Evolutionary conservation across 805 yeast genomes (phyloP).

Genomic region (Kurtzmaniella fragi): DNA sequence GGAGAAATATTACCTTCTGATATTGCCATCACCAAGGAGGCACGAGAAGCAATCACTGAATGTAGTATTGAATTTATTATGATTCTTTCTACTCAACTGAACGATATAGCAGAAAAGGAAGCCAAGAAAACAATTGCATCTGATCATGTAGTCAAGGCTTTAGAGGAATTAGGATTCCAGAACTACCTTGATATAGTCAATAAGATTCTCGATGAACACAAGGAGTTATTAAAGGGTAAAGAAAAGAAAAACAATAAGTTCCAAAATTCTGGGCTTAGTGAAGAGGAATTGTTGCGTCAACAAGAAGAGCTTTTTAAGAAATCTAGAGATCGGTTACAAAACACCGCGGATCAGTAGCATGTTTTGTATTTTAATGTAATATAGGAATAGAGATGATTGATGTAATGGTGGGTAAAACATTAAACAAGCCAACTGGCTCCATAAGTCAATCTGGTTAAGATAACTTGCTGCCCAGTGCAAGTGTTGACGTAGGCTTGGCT

Average conservation of each 20-base stretch:
- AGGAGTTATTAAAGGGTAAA: constrained; percentile 80
- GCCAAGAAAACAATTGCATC: constrained; percentile 94
- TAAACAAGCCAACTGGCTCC: not conserved
- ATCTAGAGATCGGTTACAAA: constrained; percentile 60
- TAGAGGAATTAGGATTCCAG: constrained; percentile 79
- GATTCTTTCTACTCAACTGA: constrained; percentile 89
- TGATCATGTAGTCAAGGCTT: constrained; percentile 89
- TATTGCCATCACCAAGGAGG: constrained; percentile 83
- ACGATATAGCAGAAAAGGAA: constrained; percentile 94
- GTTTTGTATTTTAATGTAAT: not conserved
- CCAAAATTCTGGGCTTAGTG: constrained; percentile 86
- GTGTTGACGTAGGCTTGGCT: too few relatives aligned
- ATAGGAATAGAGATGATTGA: not conserved
- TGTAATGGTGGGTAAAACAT: not conserved
- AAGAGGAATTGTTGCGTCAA: constrained; percentile 85
- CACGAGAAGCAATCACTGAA: constrained; percentile 91
- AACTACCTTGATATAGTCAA: constrained; percentile 81
- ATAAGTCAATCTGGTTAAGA: too few relatives aligned
- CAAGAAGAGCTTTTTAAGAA: constrained; percentile 89
- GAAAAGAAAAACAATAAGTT: constrained; percentile 90
- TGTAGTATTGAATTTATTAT: constrained; percentile 95
- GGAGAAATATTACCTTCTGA: constrained; percentile 88
- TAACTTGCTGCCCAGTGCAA: too few relatives aligned
- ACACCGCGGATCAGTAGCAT: constrained; percentile 10
- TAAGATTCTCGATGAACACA: constrained; percentile 78